Conservation (phyloP, 345 rosid species). For the Dipteronia dyeriana region DNA sequence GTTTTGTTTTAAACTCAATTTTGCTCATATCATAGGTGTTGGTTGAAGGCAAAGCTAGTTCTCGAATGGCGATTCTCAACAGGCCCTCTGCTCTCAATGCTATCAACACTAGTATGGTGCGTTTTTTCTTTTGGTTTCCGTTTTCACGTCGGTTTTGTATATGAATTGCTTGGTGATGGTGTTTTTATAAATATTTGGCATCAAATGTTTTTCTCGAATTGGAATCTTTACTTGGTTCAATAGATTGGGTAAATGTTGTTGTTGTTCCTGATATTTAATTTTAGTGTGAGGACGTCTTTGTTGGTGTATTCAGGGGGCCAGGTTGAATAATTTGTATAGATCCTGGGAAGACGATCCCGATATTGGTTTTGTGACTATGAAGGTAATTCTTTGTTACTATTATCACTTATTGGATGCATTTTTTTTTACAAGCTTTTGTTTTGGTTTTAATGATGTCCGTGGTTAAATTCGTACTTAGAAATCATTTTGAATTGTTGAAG, state of each 20-base stretch:
- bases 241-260: not conserved
- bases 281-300: not conserved
- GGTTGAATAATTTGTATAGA: slow-evolving; percentile 64
- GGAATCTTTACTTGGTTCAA: not conserved
- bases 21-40: slow-evolving; percentile 46
- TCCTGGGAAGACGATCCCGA: slow-evolving; percentile 87
- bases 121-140: slow-evolving; percentile 5
- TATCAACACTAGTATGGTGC: slow-evolving; percentile 70
- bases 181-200: not conserved
- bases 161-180: not conserved
- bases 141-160: not conserved
- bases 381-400: slow-evolving; percentile 43
- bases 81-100: slow-evolving; percentile 87
- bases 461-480: not conserved
- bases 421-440: not conserved
- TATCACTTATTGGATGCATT: not conserved
- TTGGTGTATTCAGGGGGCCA: slow-evolving; percentile 45
- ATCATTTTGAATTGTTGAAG: slow-evolving; percentile 44
- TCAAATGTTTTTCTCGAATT: not conserved
- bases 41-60: slow-evolving; percentile 67
- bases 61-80: slow-evolving; percentile 79
- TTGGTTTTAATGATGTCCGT: not conserved
- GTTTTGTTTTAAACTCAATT: not conserved
- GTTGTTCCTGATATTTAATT: not conserved
- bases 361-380: slow-evolving; percentile 74